phyloP scores from a whole-genome alignment of 2,329 filamentous ascomycete genomes.

The Epichloe glyceriae region DNA sequence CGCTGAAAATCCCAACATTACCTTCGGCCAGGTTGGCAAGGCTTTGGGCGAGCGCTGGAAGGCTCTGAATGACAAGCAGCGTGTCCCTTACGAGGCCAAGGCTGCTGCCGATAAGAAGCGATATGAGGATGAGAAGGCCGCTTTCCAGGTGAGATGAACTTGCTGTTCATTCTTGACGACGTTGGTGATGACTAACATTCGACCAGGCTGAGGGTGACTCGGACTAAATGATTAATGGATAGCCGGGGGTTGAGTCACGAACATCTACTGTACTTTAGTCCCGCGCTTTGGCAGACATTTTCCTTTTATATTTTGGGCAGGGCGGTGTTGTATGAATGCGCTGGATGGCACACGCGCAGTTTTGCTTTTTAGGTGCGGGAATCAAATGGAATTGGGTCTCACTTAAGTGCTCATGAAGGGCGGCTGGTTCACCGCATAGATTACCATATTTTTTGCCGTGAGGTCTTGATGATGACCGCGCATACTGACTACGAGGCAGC shows the following conservation, averaged over 20 bases:
- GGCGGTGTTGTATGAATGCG: slow-evolving; percentile 30
- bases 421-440: slow-evolving; percentile 7
- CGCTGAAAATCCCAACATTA: slow-evolving; percentile 95
- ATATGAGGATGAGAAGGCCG: slow-evolving; percentile 95
- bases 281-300: slow-evolving; percentile 11
- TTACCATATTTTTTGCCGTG: slow-evolving; percentile 8
- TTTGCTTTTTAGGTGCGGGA: slow-evolving; percentile 23
- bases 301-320: slow-evolving; percentile 26
- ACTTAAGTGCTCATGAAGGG: slow-evolving; percentile 20
- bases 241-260: slow-evolving; percentile 3
- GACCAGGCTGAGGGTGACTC: slow-evolving; percentile 45
- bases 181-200: not conserved
- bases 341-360: slow-evolving; percentile 22
- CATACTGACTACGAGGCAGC: slow-evolving; percentile 7
- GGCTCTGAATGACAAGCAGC: slow-evolving; percentile 85
- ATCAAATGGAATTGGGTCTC: slow-evolving; percentile 22
- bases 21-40: slow-evolving; percentile 98
- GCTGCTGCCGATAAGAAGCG: slow-evolving; percentile 96
- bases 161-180: not conserved
- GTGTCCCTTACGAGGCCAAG: slow-evolving; percentile 90
- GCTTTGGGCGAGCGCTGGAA: slow-evolving; percentile 98
- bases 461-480: slow-evolving; percentile 13
- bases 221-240: slow-evolving; percentile 15
- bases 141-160: slow-evolving; percentile 62
- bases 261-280: slow-evolving; percentile 7